These are phyloP conservation scores for Exophiala calicioides DNA, from an alignment of 2,329 filamentous ascomycete genomes.

Conservation along the genomic window DNA sequence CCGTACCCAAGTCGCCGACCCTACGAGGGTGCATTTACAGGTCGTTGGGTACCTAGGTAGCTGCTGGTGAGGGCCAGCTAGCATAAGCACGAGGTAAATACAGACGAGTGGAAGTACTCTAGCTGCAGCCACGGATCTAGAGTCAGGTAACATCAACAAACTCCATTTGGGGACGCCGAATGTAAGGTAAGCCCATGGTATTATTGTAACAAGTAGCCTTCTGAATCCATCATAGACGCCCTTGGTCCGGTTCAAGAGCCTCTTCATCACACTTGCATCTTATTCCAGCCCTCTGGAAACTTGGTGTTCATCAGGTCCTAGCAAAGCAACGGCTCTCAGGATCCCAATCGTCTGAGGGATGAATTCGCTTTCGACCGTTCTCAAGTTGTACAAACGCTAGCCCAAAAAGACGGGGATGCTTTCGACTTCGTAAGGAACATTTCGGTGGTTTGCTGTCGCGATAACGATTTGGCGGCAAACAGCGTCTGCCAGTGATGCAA, in stretches of 20 bases:
- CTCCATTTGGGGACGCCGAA: background rate
- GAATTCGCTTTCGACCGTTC: background rate
- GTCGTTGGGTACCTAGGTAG: too few relatives aligned
- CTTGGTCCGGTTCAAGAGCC: constrained; percentile 11
- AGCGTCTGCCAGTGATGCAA: too few relatives aligned
- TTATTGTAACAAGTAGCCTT: constrained; percentile 28
- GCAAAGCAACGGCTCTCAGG: background rate
- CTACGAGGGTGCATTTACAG: too few relatives aligned
- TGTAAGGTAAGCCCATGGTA: constrained; percentile 15
- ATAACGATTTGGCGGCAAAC: background rate
- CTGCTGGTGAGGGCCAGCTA: too few relatives aligned
- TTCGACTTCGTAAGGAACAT: constrained; percentile 15
- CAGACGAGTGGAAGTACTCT: too few relatives aligned
- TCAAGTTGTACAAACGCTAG: constrained; percentile 17
- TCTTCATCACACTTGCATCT: constrained; percentile 14
- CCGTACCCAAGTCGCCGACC: background rate
- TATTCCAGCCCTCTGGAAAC: constrained; percentile 15
- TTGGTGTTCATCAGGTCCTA: constrained; percentile 18
- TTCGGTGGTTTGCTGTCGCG: constrained; percentile 1
- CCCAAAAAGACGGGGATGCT: constrained; percentile 11
- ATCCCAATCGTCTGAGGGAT: background rate
- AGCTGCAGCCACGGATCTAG: too few relatives aligned
- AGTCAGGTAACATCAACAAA: too few relatives aligned
- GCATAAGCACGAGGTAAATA: too few relatives aligned
- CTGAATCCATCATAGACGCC: constrained; percentile 15